These are phyloP conservation scores for Stentor roeselii DNA, from an alignment of 73 alveolate species.

Conservation along the genomic window DNA sequence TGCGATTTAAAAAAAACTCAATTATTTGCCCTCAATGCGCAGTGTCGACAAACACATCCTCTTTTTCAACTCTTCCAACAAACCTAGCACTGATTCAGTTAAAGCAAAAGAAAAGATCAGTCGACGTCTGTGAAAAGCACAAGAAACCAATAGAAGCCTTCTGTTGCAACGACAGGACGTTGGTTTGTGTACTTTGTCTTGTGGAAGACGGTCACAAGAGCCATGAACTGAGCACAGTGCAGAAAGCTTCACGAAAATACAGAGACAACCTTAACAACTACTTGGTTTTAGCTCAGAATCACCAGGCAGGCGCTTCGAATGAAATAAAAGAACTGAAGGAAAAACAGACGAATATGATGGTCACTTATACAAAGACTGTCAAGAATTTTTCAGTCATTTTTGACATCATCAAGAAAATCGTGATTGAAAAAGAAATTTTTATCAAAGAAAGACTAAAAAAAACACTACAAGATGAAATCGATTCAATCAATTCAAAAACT, in stretches of 20 bases:
- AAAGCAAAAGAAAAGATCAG: neutral
- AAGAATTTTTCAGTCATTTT: neutral
- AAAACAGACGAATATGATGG: neutral
- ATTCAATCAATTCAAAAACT: neutral
- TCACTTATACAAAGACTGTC: neutral
- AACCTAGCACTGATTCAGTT: constrained; percentile 4
- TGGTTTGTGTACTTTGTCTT: constrained; percentile 59
- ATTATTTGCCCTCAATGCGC: neutral
- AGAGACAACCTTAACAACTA: neutral
- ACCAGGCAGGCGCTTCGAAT: no score
- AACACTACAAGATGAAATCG: constrained; percentile 4
- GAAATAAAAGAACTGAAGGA: neutral
- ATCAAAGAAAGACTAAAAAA: neutral
- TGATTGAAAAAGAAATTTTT: neutral
- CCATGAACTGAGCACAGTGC: constrained; percentile 38
- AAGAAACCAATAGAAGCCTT: constrained; percentile 54
- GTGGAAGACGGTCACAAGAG: constrained; percentile 55
- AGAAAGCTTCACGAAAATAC: neutral
- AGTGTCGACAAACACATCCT: neutral
- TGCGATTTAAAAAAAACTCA: neutral
- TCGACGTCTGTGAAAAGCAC: constrained; percentile 37
- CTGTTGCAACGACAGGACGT: constrained; percentile 39
- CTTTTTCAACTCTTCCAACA: neutral
- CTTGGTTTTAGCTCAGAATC: neutral
- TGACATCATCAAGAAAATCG: neutral